Base-by-base conservation (phyloP, 1,284 basidiomycete genomes). In the Hemileccinum hortonii region DNA sequence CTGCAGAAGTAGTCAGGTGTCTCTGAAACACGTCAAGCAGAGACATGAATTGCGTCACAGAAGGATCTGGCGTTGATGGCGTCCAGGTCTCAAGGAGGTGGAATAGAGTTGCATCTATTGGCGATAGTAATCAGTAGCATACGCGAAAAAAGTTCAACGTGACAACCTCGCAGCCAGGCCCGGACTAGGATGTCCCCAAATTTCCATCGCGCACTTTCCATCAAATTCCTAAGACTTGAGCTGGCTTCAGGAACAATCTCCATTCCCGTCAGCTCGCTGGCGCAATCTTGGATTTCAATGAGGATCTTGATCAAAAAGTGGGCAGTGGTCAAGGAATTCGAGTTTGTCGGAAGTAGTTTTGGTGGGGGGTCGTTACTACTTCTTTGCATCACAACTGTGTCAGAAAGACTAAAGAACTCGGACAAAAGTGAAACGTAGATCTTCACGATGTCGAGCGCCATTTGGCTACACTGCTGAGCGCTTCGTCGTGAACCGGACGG, bases 361-460 rank as follows among this genome's bases (percentile, higher is more conserved):
- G 90, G 75, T 51, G 59, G 58, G 44, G 63, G 57, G 49, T 60
- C 64, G 44, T 52, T 47, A 40, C 57, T 59, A 19, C 54, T 66
- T 22, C 43, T 56, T 21, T 79, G 71, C 74, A 80, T 81, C 46
- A 85, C 80, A 9, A 77, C 79, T 67, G 83, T 80, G 67, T 94
- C 85, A 7, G 94, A 96, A 50, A 98, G 77, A 41, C 80, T 80
- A 74, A 99, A 98, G 71, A 95, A 94, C 59, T 93, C 84, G 3
- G 93, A 94, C 29, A 99, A 73, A 10, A 91, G 79, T 4, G 87
- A 83, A 55, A 93, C 87, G 74, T 96, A 99, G 26, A 90, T 81
- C 63, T 91, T 90, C 60, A 98, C 79, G 49, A 97, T 85, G 62
- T 98, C 95, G 16, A 90, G 76, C 1, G 92, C 91, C 94, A 99